Conservation (phyloP, 2,329 filamentous ascomycete genomes). For the Pseudogymnoascus sp. region DNA sequence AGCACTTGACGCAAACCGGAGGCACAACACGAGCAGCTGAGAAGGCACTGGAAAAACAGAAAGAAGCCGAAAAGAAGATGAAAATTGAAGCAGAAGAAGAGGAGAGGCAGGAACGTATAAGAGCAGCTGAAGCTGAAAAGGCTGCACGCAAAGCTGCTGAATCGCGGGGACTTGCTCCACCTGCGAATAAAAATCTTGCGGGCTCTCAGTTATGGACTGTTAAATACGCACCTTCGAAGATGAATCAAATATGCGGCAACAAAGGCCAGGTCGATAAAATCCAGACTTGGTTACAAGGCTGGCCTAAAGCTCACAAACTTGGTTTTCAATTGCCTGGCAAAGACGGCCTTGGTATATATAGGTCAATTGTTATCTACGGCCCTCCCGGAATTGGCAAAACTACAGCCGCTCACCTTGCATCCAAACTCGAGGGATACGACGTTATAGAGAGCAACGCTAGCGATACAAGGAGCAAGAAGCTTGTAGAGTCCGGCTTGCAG, state of each 20-base stretch:
- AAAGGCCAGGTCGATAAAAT: conserved; percentile 85
- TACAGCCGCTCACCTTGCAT: conserved; percentile 88
- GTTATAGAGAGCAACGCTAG: conserved; percentile 93
- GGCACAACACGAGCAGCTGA: conserved; percentile 83
- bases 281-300: conserved; percentile 76
- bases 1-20: conserved; percentile 69
- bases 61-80: conserved; percentile 76
- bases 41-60: conserved; percentile 75
- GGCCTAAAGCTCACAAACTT: conserved; percentile 68
- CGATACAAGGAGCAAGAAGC: conserved; percentile 89
- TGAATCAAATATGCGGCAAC: conserved; percentile 91
- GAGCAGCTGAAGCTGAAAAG: conserved; percentile 44
- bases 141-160: conserved; percentile 34
- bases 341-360: conserved; percentile 74
- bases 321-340: conserved; percentile 75
- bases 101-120: conserved; percentile 67
- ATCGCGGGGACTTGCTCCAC: conserved; percentile 32
- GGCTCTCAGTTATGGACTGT: conserved; percentile 78
- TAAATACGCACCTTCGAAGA: conserved; percentile 82
- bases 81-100: conserved; percentile 75
- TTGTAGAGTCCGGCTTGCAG: conserved; percentile 80
- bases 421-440: conserved; percentile 87
- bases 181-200: conserved; percentile 26
- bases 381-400: conserved; percentile 97
- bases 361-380: conserved; percentile 91